Conservation (phyloP, 208 protist species). For the Crithidia thermophila region DNA sequence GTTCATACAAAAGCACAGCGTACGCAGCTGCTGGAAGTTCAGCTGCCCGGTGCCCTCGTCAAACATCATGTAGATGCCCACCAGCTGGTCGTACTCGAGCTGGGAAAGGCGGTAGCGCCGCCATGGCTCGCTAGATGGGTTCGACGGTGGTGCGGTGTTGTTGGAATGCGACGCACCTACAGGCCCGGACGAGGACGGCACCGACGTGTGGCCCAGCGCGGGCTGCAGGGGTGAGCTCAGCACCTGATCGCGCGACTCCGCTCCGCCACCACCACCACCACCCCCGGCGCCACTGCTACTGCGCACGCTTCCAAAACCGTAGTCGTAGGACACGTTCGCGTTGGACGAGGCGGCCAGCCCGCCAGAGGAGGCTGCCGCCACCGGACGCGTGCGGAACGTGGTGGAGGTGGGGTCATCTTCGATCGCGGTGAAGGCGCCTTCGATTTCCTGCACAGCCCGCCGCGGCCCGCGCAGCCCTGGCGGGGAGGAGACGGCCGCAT, state of each 20-base stretch:
- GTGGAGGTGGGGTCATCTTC: slow-evolving; percentile 20
- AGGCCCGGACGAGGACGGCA: background rate
- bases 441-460: slow-evolving; percentile 27
- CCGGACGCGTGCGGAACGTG: background rate
- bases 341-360: background rate
- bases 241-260: background rate
- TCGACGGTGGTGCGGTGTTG: slow-evolving; percentile 36
- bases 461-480: slow-evolving; percentile 1
- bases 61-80: slow-evolving; percentile 82
- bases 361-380: background rate
- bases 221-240: slow-evolving; percentile 3
- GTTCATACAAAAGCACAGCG: slow-evolving; percentile 79
- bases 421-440: slow-evolving; percentile 26
- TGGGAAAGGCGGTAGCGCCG: slow-evolving; percentile 57
- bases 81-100: slow-evolving; percentile 82
- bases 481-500: background rate
- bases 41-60: slow-evolving; percentile 76
- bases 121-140: slow-evolving; percentile 42
- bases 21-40: slow-evolving; percentile 47
- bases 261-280: background rate
- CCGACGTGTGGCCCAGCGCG: background rate
- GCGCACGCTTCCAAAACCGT: background rate
- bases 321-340: slow-evolving; percentile 3
- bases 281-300: background rate
- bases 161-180: background rate